Percentiles rank a stretch among this genome's conserved stretches.
These are phyloP conservation scores for Cinnamomum chago DNA, from an alignment of 164 flowering plant species.

Conservation along the genomic window DNA sequence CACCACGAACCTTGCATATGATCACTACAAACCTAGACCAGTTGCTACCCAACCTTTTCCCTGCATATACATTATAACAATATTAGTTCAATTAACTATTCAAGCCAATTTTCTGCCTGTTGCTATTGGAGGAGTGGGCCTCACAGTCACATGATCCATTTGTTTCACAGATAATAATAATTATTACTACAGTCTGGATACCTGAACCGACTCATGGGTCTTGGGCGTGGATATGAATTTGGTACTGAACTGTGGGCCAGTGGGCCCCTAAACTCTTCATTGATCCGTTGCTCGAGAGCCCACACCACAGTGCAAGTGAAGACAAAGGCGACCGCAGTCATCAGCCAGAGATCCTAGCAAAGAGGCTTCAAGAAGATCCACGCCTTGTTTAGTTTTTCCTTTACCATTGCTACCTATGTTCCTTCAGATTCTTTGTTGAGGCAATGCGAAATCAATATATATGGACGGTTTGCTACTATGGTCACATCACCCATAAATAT, in stretches of 20 bases:
- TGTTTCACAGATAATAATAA: no score
- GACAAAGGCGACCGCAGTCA: conserved; percentile 14
- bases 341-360: conserved; percentile 20
- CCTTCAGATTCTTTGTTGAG: conserved; percentile 21
- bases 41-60: conserved; percentile 36
- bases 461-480: conserved; percentile 22
- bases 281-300: conserved; percentile 24
- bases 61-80: conserved; percentile 19
- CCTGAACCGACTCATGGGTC: neutral
- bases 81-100: neutral
- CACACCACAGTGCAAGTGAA: conserved; percentile 25
- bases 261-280: conserved; percentile 17
- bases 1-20: conserved; percentile 50
- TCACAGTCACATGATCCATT: neutral
- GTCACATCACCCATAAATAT: conserved; percentile 24
- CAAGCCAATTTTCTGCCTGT: neutral
- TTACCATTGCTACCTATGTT: conserved; percentile 13
- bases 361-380: conserved; percentile 30
- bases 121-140: neutral
- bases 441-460: conserved; percentile 30
- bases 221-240: neutral
- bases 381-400: conserved; percentile 3
- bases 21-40: conserved; percentile 36
- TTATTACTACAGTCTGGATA: neutral
- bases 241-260: conserved; percentile 12